phyloP scores from a whole-genome alignment of 2,329 filamentous ascomycete genomes.

The Ceratocystis destructans region DNA sequence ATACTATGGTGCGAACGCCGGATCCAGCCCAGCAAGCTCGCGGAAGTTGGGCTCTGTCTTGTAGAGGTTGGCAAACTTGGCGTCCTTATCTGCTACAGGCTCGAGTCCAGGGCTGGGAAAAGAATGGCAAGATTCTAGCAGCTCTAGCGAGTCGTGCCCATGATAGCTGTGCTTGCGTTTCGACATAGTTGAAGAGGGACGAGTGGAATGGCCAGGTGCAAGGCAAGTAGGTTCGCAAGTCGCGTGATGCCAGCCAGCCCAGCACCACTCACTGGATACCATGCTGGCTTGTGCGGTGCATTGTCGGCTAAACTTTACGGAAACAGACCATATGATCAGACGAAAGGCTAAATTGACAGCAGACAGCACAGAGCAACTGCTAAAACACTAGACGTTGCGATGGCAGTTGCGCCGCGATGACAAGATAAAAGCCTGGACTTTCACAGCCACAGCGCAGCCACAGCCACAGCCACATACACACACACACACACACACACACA shows the following conservation, averaged over 20 bases:
- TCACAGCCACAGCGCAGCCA: no score
- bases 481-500: no score
- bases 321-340: no score
- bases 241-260: no score
- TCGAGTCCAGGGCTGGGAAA: background rate
- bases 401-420: no score
- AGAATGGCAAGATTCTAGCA: background rate
- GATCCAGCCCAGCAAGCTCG: conserved; percentile 30
- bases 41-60: conserved; percentile 31
- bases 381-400: no score
- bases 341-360: no score
- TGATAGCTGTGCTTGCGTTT: conserved; percentile 10
- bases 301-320: background rate
- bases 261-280: no score
- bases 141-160: background rate
- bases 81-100: background rate
- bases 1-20: conserved; percentile 32
- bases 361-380: no score
- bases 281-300: background rate
- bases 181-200: background rate
- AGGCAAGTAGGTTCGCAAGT: no score
- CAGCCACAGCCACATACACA: no score
- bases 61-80: conserved; percentile 28
- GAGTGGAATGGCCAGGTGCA: background rate
- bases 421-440: no score